Evolutionary conservation across 1,139 yeast species (phyloP), one percentile per base, ranked within the genome.

Genomic region (Hemisphaericaspora xylofermentans): DNA sequence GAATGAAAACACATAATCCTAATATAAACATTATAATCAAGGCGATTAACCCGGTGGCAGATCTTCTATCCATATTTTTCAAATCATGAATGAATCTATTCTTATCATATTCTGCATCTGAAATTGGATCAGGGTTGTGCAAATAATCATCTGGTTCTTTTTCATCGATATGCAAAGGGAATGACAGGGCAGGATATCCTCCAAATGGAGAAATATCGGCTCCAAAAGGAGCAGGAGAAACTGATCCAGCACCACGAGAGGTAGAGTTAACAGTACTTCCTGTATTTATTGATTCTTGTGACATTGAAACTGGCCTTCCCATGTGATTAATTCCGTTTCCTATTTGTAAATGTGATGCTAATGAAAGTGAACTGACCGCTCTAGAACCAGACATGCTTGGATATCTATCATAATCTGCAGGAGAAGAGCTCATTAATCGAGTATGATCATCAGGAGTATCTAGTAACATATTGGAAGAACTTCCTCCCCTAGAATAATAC

Each of bases 161-260:
- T 54, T 89, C 97, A 44, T 88, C 95, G 48, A 89, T 80, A 52
- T 79, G 82, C 41, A 89, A 67, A 0, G 96, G 96, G 66, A 89
- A 89, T 1, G 88, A 79, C 4, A 87, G 73, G 4, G 95, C 93
- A 2, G 97, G 96, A 60, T 87, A 89, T 9, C 96, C 97, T 41
- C 97, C 97, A 68, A 89, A 89, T 2, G 97, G 97, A 40, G 89
- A 81, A 88, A 60, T 13, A 95, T n/a, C n/a, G n/a, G n/a, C n/a
- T n/a, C n/a, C 94, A 13, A 76, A 19, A 8, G 22, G 22, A 19
- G 22, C 22, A 19, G 22, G 7, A 19, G 22, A 5, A 19, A 5
- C 22, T 6, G 7, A 5, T 6, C 22, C 22, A 19, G 22, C 22
- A 19, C 22, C 22, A 19, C 22, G 7, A 19, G 25, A 22, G 13